A percentile compares a stretch with the other conserved stretches of the same genome.
Conservation (phyloP, 805 yeast genomes). For the Ogataea paradorogensis region DNA sequence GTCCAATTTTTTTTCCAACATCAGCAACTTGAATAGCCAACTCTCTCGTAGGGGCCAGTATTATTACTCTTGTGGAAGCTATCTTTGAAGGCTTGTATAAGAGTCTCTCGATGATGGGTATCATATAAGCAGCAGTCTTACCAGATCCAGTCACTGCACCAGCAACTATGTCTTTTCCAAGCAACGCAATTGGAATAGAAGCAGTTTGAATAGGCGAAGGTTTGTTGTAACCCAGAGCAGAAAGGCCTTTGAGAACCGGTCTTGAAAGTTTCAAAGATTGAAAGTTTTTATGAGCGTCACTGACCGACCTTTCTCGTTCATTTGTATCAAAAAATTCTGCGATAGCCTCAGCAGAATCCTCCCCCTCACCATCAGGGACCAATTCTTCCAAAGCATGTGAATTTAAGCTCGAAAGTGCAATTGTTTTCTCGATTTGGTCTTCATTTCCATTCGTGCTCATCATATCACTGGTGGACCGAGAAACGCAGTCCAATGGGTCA, state of each 20-base stretch:
- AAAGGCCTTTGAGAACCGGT: constrained; percentile 81
- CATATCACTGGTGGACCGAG: no score
- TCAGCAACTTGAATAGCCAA: constrained; percentile 94
- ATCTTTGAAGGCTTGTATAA: constrained; percentile 82
- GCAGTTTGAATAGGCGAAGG: constrained; percentile 96
- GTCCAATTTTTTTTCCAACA: constrained; percentile 83
- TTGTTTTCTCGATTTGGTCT: constrained; percentile 22
- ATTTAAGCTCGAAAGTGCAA: neutral
- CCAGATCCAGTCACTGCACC: constrained; percentile 99
- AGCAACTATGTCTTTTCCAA: constrained; percentile 96
- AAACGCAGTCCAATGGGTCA: neutral
- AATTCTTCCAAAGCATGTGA: constrained; percentile 1
- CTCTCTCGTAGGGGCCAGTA: constrained; percentile 95
- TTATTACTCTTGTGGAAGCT: constrained; percentile 86
- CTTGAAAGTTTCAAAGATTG: constrained; percentile 79
- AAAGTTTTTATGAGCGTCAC: constrained; percentile 59
- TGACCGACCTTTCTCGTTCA: constrained; percentile 43
- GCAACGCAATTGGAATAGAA: constrained; percentile 85
- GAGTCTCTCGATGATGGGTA: constrained; percentile 91
- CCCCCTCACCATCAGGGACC: constrained; percentile 36
- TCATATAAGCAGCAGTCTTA: constrained; percentile 97
- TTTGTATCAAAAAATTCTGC: constrained; percentile 70
- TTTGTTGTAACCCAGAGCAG: constrained; percentile 74
- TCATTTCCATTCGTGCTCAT: constrained; percentile 12
- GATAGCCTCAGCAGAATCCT: constrained; percentile 78